Percentiles rank a stretch among this genome's conserved stretches.
Conservation (phyloP, 208 protist species). For the Trichomonas tenax region DNA sequence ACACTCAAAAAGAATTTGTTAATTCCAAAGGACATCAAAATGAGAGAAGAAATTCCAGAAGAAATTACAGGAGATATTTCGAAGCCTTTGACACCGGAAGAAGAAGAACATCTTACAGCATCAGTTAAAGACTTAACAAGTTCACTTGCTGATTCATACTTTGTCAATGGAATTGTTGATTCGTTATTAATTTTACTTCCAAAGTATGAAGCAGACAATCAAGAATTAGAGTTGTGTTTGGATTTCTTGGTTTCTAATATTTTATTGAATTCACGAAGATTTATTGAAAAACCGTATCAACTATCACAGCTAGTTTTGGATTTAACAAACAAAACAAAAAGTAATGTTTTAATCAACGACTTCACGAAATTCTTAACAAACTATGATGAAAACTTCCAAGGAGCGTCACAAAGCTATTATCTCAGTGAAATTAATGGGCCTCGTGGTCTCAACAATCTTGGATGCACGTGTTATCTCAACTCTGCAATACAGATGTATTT, state of each 20-base stretch:
- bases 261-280: background rate
- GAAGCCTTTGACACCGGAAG: background rate
- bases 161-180: background rate
- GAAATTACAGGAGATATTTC: background rate
- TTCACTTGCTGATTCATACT: background rate
- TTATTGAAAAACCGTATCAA: background rate
- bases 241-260: background rate
- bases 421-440: background rate
- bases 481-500: background rate
- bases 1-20: background rate
- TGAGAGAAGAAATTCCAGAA: background rate
- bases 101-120: background rate
- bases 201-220: background rate
- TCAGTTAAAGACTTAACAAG: background rate
- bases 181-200: background rate
- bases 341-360: background rate
- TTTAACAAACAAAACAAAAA: background rate
- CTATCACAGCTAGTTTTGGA: background rate
- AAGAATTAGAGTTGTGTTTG: background rate
- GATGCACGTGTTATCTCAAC: background rate
- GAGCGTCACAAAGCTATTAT: too few relatives aligned
- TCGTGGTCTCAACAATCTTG: background rate
- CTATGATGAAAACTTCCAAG: background rate
- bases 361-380: background rate
- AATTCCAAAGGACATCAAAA: background rate